Conservation (phyloP, 768 basidiomycete species). For the Agrocybe pediades region DNA sequence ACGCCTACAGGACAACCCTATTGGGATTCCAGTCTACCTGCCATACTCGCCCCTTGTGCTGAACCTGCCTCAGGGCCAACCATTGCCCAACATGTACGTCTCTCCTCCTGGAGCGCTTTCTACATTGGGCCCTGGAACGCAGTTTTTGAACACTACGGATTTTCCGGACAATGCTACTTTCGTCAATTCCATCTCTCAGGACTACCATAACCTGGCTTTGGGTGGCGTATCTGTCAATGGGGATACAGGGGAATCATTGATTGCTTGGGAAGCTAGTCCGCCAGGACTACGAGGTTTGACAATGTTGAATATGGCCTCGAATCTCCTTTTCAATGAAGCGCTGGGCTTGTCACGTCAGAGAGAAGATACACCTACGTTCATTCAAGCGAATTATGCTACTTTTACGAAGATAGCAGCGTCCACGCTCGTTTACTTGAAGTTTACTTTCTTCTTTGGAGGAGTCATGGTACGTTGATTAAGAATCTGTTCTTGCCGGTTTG, state of each 20-base stretch:
- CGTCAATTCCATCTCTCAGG: slow-evolving; percentile 47
- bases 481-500: neutral
- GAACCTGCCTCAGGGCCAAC: neutral
- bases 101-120: slow-evolving; percentile 52
- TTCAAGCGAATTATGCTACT: slow-evolving; percentile 54
- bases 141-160: slow-evolving; percentile 36
- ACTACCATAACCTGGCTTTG: slow-evolving; percentile 54
- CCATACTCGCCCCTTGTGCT: slow-evolving; percentile 43
- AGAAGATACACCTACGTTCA: slow-evolving; percentile 45
- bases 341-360: slow-evolving; percentile 50
- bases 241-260: slow-evolving; percentile 46
- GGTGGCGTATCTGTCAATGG: slow-evolving; percentile 72
- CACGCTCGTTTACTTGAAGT: slow-evolving; percentile 65
- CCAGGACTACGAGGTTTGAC: slow-evolving; percentile 59
- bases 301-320: slow-evolving; percentile 69
- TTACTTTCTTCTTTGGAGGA: slow-evolving; percentile 77
- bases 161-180: slow-evolving; percentile 62
- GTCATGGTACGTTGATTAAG: slow-evolving; percentile 53
- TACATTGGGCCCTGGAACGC: slow-evolving; percentile 45
- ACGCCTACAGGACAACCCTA: slow-evolving; percentile 33
- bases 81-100: neutral
- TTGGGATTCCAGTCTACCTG: slow-evolving; percentile 52
- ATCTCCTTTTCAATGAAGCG: slow-evolving; percentile 66
- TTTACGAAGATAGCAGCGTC: slow-evolving; percentile 58
- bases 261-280: slow-evolving; percentile 73